These are phyloP conservation scores for Sporothrix variecibatus DNA, from an alignment of 2,329 filamentous ascomycete species.

Conservation along the genomic window DNA sequence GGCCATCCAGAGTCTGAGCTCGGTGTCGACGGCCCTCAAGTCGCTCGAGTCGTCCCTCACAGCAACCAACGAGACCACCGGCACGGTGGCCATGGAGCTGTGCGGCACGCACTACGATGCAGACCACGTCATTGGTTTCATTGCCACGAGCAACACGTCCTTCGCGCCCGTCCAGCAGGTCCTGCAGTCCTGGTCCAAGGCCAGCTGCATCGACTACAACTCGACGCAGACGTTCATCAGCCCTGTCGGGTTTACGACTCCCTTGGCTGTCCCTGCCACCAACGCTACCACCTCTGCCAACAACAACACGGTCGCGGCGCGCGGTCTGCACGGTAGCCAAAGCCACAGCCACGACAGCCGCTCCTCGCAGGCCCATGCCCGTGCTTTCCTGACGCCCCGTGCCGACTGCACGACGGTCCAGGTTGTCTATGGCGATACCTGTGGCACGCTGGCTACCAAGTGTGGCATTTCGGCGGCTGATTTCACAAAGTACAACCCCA, in stretches of 20 bases:
- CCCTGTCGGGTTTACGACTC: neutral
- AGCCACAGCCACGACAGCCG: neutral
- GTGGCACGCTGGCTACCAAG: constrained; percentile 23
- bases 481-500: constrained; percentile 36
- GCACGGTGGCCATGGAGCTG: constrained; percentile 42
- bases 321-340: neutral
- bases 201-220: constrained; percentile 33
- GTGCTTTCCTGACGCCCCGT: neutral
- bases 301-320: neutral
- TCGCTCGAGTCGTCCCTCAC: constrained; percentile 35
- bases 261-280: neutral
- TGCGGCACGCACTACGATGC: constrained; percentile 37
- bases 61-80: constrained; percentile 33
- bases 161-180: constrained; percentile 39
- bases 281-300: neutral
- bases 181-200: constrained; percentile 37
- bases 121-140: constrained; percentile 40
- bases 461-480: constrained; percentile 28
- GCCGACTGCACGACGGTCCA: constrained; percentile 25
- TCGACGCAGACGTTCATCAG: constrained; percentile 29
- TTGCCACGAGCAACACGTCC: constrained; percentile 38
- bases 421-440: constrained; percentile 25
- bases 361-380: neutral
- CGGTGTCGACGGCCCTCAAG: constrained; percentile 30
- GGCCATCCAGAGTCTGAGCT: constrained; percentile 33